Base-by-base conservation (phyloP, 148 eudicot species). In the Silene uniflora region DNA sequence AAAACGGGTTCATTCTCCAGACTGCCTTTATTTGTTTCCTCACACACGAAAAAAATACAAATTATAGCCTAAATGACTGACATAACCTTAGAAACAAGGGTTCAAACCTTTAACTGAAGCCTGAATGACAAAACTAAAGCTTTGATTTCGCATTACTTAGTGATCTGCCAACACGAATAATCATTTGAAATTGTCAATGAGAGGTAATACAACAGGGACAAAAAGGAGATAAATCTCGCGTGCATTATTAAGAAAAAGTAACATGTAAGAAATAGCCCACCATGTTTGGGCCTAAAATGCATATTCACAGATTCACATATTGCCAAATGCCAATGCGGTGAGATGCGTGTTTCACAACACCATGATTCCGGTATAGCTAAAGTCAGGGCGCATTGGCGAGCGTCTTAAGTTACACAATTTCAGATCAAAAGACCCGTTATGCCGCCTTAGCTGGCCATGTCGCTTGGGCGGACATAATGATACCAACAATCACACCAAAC, bases 401-500 rank as follows among this genome's bases (percentile, higher is more conserved):
- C n/a, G n/a, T n/a, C n/a, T n/a, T 35, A 78, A 47, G 71, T 71
- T 82, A 69, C 78, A 79, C 21, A 66, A 18, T 39, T 73, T 54
- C 42, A 4, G 73, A 9, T 60, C 2, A 65, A 71, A 29, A 2
- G 49, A 58, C 56, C 12, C 21, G 12, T 75, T 49, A 82, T 55
- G 75, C 71, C 25, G 54, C 76, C 77, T 81, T 88, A 10, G 91
- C 27, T 2, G 97, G 99, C 99, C 99, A 95, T 66, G 96, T 86
- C 77, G 97, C 99, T 87, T 95, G 97, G 71, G 97, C 97, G 18
- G 99, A 95, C 97, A 95, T 95, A 76, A 95, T 95, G 61, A 95
- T 95, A 62, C 99, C 99, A 19, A 95, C 99, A 64, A 95, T 95
- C 71, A 95, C 99, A 17, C 99, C 99, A 78, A 95, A 95, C 83